Evolutionary conservation across 1,284 basidiomycete species (phyloP).

Genomic region (Trichosporon inkin): DNA sequence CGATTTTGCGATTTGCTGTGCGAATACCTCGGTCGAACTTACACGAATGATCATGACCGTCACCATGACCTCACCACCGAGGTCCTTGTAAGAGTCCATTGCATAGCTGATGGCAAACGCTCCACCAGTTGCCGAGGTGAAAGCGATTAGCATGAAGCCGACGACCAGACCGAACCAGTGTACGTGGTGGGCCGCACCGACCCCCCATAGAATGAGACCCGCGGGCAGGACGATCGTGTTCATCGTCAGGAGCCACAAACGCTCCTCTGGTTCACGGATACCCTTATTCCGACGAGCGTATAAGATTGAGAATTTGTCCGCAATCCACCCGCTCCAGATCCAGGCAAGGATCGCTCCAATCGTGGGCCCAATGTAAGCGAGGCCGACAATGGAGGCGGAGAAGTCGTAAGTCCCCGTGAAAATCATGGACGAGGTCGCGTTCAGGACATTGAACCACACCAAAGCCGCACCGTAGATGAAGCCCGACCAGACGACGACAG

Average conservation of each 20-base stretch:
- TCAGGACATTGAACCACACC: constrained; percentile 31
- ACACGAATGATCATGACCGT: constrained; percentile 27
- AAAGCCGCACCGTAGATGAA: constrained; percentile 26
- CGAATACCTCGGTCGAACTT: constrained; percentile 3
- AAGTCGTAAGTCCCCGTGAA: constrained; percentile 21
- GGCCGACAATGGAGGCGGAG: constrained; percentile 23
- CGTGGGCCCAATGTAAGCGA: constrained; percentile 29
- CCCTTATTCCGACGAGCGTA: constrained; percentile 26
- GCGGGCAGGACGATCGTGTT: constrained; percentile 26
- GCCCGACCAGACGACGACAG: constrained; percentile 26
- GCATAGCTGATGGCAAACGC: constrained; percentile 30
- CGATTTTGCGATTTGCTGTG: not conserved
- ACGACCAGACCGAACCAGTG: constrained; percentile 30
- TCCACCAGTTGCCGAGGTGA: constrained; percentile 24
- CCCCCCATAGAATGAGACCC: constrained; percentile 32
- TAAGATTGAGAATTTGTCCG: constrained; percentile 25
- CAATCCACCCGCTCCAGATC: constrained; percentile 19
- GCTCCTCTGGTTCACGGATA: constrained; percentile 35
- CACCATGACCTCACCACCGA: constrained; percentile 27
- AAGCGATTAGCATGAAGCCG: constrained; percentile 26
- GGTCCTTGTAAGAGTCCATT: constrained; percentile 33
- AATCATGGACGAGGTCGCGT: constrained; percentile 24
- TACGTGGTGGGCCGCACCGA: constrained; percentile 26
- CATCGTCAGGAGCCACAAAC: constrained; percentile 26
- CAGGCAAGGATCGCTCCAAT: constrained; percentile 25